Percentiles rank a stretch among this genome's conserved stretches.
Conservation (phyloP, 2,329 filamentous ascomycete species). For the Sporothrix protearum region DNA sequence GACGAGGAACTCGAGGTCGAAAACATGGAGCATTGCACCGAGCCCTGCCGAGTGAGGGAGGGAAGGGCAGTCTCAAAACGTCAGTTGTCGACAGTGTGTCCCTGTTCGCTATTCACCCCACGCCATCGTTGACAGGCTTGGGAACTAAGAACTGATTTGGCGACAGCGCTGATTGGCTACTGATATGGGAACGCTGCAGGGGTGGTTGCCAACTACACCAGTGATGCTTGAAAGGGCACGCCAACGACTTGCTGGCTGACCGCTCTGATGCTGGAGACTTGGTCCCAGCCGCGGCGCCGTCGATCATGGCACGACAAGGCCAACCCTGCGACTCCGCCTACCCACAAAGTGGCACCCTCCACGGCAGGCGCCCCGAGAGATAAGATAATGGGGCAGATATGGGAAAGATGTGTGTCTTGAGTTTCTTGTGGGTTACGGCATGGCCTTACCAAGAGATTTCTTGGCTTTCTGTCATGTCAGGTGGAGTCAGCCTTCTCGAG, state of each 20-base stretch:
- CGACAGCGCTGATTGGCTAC: conserved; percentile 7
- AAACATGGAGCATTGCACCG: neutral
- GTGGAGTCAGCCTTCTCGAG: neutral
- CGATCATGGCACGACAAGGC: conserved; percentile 6
- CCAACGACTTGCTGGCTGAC: conserved; percentile 9
- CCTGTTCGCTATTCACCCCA: neutral
- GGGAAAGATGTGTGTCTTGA: conserved; percentile 8
- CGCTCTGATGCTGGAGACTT: neutral
- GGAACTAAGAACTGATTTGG: neutral
- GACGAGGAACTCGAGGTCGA: neutral
- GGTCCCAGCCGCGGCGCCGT: neutral
- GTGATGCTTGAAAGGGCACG: neutral
- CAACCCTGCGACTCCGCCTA: neutral
- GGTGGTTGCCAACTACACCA: neutral
- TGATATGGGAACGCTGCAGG: conserved; percentile 14
- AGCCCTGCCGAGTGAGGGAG: neutral
- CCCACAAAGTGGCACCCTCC: neutral
- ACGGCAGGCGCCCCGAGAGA: conserved; percentile 3
- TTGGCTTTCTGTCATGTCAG: neutral
- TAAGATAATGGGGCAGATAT: neutral
- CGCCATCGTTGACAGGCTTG: neutral
- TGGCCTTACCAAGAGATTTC: conserved; percentile 6
- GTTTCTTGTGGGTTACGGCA: conserved; percentile 19
- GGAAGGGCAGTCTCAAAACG: neutral
- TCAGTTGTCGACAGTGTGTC: neutral